These are phyloP conservation scores for Mallotus repandus DNA, from an alignment of 441 rosid genomes.

Conservation along the genomic window DNA sequence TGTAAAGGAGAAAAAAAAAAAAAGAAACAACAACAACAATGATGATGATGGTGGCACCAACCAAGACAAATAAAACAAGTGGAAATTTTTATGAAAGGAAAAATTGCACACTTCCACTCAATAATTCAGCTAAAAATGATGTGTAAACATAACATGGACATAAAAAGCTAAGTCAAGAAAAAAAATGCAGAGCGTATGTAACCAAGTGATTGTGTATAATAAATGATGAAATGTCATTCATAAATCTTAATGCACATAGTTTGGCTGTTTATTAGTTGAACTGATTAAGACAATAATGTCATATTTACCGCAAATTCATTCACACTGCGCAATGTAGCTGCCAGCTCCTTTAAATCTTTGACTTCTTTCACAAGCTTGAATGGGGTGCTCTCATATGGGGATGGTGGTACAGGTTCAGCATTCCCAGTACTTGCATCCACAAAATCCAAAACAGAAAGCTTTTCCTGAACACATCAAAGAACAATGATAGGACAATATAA, in stretches of 20 bases:
- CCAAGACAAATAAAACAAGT: background rate
- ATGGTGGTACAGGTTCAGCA: conserved; percentile 47
- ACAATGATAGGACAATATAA: background rate
- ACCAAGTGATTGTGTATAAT: background rate
- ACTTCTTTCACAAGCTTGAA: conserved; percentile 77
- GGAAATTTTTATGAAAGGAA: background rate
- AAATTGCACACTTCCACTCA: background rate
- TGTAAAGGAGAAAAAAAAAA: background rate
- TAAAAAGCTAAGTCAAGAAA: background rate
- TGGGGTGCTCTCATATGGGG: conserved; percentile 49
- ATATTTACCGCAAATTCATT: conserved; percentile 79
- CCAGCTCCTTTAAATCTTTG: conserved; percentile 73
- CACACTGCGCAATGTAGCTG: conserved; percentile 53
- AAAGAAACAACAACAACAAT: background rate
- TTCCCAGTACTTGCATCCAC: conserved; percentile 45
- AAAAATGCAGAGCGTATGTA: background rate
- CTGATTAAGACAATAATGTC: conserved; percentile 4
- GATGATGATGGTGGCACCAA: background rate
- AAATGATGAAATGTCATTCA: background rate
- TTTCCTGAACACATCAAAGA: conserved; percentile 51
- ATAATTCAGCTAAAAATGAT: no score
- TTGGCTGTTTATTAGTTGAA: background rate
- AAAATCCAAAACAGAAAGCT: conserved; percentile 66
- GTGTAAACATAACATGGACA: background rate
- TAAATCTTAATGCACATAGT: background rate